Evolutionary conservation across 768 basidiomycete species (phyloP).

Genomic region (Amanita molliuscula): DNA sequence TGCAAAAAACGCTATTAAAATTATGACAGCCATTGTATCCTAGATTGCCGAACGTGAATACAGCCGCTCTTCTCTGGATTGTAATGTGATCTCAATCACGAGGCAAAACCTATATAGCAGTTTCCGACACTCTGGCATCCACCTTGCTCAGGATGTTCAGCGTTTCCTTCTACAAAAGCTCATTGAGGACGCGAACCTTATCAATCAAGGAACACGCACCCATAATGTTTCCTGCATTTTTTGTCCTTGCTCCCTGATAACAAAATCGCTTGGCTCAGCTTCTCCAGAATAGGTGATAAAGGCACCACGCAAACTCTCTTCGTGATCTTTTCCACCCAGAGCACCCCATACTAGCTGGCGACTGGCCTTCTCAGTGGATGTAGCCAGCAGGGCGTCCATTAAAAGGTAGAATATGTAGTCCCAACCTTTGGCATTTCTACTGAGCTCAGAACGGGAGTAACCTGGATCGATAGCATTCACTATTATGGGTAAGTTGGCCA

Average conservation of each 20-base stretch:
- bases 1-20: no score
- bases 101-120: not conserved
- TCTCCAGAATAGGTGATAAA: slow-evolving; percentile 16
- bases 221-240: slow-evolving; percentile 21
- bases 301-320: slow-evolving; percentile 19
- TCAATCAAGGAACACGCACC: slow-evolving; percentile 15
- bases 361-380: slow-evolving; percentile 26
- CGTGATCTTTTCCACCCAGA: slow-evolving; percentile 15
- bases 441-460: slow-evolving; percentile 27
- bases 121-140: slow-evolving; percentile 1
- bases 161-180: not conserved
- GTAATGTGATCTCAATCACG: not conserved
- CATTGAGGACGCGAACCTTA: not conserved
- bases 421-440: slow-evolving; percentile 14
- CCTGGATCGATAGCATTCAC: slow-evolving; percentile 31
- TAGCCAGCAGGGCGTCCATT: slow-evolving; percentile 22
- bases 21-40: no score
- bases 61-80: no score
- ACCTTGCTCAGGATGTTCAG: slow-evolving; percentile 4
- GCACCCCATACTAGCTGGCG: slow-evolving; percentile 25
- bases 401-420: slow-evolving; percentile 10
- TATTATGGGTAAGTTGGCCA: slow-evolving; percentile 19
- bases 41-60: no score
- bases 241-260: slow-evolving; percentile 21
- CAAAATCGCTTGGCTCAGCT: slow-evolving; percentile 23